Base-by-base conservation (phyloP, 1,139 yeast genomes). In the Candida glucosophila region DNA sequence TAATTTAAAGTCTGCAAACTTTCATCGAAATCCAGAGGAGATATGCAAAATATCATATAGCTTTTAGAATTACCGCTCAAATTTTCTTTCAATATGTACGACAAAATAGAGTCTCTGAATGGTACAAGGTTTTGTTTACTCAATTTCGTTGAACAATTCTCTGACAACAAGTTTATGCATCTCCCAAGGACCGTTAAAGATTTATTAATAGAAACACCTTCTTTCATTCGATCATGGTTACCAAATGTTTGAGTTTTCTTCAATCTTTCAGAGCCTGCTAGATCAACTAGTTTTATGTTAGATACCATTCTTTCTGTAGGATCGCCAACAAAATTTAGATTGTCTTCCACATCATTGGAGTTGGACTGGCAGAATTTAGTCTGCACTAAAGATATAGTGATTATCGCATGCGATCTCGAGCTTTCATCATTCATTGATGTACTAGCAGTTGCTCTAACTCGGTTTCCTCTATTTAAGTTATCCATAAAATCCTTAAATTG, bases 251-350 rank as follows among this genome's bases (percentile, higher is more conserved):
- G 81, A 0, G 83, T 72, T 12, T 76, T 64, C 12, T 58, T 48
- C 5, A 78, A 71, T 31, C 90, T 57, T 44, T 81, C 94, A 0
- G 88, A 77, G 0, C 94, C 94, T 0, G 94, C 94, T 39, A 81
- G 55, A 52, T 81, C 93, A 2, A 81, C 90, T 17, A 81, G 58
- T 32, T 82, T 66, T 20, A 81, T 60, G 33, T 73, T 69, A 2
- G 90, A 77, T 3, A 59, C 40, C 39, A 60, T 52, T 21, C 74
- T 67, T 37, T 68, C 75, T 17, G 67, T 71, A 12, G 78, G 73
- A 6, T 68, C 62, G 2, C 70, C 67, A 15, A 22, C 53, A 9
- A 50, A 33, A 4, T 30, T 30, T 17, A 32, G 39, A 3, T 22
- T 25, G 5, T 29, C 35, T 13, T 33, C 41, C 35, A 54, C 59